Conservation (phyloP, 106 monocot species). For the Allium sativum region DNA sequence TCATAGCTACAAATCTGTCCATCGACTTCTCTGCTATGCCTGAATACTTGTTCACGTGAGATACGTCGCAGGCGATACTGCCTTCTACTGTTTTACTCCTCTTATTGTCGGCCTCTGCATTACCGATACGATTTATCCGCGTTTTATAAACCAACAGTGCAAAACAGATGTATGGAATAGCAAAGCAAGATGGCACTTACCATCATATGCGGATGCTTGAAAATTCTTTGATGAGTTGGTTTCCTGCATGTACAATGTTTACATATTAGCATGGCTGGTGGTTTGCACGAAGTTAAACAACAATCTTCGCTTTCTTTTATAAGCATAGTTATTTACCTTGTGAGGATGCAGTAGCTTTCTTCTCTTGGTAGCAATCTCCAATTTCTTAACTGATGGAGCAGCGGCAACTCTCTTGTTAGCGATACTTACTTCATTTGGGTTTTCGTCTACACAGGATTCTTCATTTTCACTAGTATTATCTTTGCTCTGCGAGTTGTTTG, state of each 20-base stretch:
- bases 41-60: constrained; percentile 66
- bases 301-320: too few relatives aligned
- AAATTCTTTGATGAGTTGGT: constrained; percentile 6
- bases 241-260: constrained; percentile 8
- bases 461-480: constrained; percentile 15
- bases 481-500: constrained; percentile 13
- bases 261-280: background rate
- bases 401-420: constrained; percentile 6
- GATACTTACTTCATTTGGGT: constrained; percentile 8
- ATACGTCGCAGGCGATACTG: constrained; percentile 60
- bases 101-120: too few relatives aligned
- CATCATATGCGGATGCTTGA: constrained; percentile 11
- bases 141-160: too few relatives aligned
- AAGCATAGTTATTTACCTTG: background rate
- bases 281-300: too few relatives aligned
- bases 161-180: too few relatives aligned
- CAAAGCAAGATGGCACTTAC: background rate
- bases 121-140: too few relatives aligned
- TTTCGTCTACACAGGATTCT: constrained; percentile 2
- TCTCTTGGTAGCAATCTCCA: constrained; percentile 29
- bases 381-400: constrained; percentile 4
- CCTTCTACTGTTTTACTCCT: constrained; percentile 2
- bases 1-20: constrained; percentile 70
- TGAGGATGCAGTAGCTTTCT: constrained; percentile 26
- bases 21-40: constrained; percentile 87